Conservation (phyloP, 1,284 basidiomycete species). For the Porogramme epimiltina region DNA sequence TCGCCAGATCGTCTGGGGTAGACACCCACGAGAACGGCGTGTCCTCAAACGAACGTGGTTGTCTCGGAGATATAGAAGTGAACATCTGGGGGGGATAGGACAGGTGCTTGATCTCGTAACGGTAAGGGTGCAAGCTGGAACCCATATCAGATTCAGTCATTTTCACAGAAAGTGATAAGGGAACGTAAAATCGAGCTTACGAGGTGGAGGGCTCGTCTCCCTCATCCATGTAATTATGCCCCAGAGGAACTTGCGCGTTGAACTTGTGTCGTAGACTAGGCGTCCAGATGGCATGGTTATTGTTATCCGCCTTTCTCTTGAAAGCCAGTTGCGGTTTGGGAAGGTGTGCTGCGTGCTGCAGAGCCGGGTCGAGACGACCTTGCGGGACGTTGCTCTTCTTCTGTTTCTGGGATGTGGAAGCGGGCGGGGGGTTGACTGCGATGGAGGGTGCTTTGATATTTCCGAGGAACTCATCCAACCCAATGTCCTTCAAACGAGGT, state of each 20-base stretch:
- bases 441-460: slow-evolving; percentile 68
- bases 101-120: slow-evolving; percentile 77
- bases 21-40: slow-evolving; percentile 80
- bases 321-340: slow-evolving; percentile 83
- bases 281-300: slow-evolving; percentile 53
- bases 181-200: slow-evolving; percentile 23
- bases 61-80: slow-evolving; percentile 45
- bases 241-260: slow-evolving; percentile 79
- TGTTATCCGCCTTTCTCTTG: slow-evolving; percentile 59
- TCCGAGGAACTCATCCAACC: slow-evolving; percentile 80
- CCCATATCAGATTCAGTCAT: no score
- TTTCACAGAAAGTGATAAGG: no score
- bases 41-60: slow-evolving; percentile 61
- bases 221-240: slow-evolving; percentile 53
- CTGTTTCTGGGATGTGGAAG: slow-evolving; percentile 28
- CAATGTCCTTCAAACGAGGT: slow-evolving; percentile 60
- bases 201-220: slow-evolving; percentile 36
- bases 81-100: slow-evolving; percentile 75
- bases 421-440: slow-evolving; percentile 46
- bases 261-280: slow-evolving; percentile 72
- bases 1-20: slow-evolving; percentile 54
- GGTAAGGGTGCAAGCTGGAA: slow-evolving; percentile 77
- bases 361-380: slow-evolving; percentile 54
- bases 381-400: slow-evolving; percentile 33
- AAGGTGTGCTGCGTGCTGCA: slow-evolving; percentile 72